Evolutionary conservation across 176 grass and related monocot genomes (phyloP), one percentile per base, ranked within the genome.

Genomic region (Carex pumila): DNA sequence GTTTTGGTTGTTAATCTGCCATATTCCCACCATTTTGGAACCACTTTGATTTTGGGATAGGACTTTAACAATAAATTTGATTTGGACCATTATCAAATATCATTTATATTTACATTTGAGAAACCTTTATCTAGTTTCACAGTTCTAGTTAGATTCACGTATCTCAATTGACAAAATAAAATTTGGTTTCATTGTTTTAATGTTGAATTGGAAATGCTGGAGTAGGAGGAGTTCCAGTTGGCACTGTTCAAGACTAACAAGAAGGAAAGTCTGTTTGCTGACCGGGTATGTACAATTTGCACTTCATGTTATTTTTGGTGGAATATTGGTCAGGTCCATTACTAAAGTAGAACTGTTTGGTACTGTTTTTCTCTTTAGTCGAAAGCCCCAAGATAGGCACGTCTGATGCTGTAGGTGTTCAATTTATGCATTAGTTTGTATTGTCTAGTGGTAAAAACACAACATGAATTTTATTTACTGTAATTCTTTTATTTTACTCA

Each of bases 161-260:
- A 30, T 55, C 6, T 49, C 34, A 53, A 21, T 39, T 77, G 2
- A 61, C n/a, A 59, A 15, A 64, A 47, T 45, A 21, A 84, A 8
- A 6, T 54, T 60, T 45, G 31, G 53, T 29, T 19, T n/a, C 13
- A 3, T 59, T 75, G 63, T 73, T 86, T 73, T 74, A 81, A 69
- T 32, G n/a, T 54, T 86, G 6, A 37, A 59, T 25, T 53, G 71
- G 75, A 59, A 64, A 68, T 90, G 22, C 52, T 15, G 55, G 36
- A 6, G 47, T 89, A 98, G 92, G 95, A 94, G 87, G 88, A 97
- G 75, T 97, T 94, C 68, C 94, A 94, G 65, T 83, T 97, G 79
- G 92, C 92, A 0, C 84, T 97, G 8, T 97, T 97, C 84, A 97
- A 97, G 87, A 97, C 92, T 9, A 97, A 83, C 84, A 97, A 97